Evolutionary conservation across 192 early-diverging fungal genomes (phyloP).

Genomic region (Pilaira anomala): DNA sequence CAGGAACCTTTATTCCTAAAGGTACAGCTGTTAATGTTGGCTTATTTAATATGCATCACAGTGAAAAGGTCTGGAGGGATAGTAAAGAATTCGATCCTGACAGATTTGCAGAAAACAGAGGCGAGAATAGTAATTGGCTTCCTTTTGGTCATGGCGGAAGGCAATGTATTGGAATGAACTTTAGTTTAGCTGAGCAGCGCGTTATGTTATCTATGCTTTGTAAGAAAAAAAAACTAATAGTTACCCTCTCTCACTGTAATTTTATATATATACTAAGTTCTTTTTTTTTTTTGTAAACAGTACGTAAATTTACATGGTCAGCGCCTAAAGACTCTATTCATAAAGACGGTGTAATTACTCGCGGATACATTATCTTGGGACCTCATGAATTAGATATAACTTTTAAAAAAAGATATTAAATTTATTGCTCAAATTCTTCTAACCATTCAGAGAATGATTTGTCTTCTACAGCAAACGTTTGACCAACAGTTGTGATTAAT

Average conservation of each 20-base stretch:
- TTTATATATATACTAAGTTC: not conserved
- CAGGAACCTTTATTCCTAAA: not conserved
- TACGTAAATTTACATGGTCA: constrained; percentile 20
- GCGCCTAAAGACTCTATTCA: constrained; percentile 19
- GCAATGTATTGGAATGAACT: constrained; percentile 63
- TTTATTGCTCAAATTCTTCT: too few relatives aligned
- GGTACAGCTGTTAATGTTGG: not conserved
- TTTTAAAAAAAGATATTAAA: constrained; percentile 20
- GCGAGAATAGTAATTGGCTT: constrained; percentile 37
- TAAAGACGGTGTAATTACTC: not conserved
- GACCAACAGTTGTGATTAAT: too few relatives aligned
- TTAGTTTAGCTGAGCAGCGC: constrained; percentile 55
- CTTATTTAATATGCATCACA: not conserved
- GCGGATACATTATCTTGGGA: not conserved
- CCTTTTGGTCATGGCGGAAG: constrained; percentile 55
- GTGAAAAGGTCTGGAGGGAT: not conserved
- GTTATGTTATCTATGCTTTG: constrained; percentile 48
- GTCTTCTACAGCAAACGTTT: too few relatives aligned
- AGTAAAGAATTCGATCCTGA: not conserved
- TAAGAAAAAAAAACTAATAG: constrained; percentile 6
- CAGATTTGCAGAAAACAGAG: not conserved
- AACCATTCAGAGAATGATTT: too few relatives aligned
- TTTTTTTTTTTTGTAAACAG: too few relatives aligned
- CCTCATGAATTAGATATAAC: not conserved
- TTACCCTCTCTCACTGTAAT: too few relatives aligned